Base-by-base conservation (phyloP, 805 yeast species). In the Maudiozyma bulderi region DNA sequence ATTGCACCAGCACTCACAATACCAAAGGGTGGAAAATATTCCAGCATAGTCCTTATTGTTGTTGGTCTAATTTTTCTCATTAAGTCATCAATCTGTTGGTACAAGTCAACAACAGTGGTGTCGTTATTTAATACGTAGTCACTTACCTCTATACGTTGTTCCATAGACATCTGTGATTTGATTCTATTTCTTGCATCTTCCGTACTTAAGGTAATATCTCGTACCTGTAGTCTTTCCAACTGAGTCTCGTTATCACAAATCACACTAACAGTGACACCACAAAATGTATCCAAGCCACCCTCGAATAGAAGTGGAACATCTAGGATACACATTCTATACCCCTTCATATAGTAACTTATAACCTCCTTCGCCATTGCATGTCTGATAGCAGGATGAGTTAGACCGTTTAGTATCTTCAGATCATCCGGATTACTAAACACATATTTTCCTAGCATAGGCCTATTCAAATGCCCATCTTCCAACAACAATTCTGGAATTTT, bases 241-340 rank as follows among this genome's bases (percentile, higher is more conserved):
- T 93, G 97, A 1, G 65, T 50, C 1, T 75, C 74, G 20, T 68
- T 69, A 10, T 72, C 69, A 54, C 95, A 85, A 0, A 82, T 65
- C 0, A 90, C 87, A 13, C 86, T 81, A 3, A 91, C 64, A 0
- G 82, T 76, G 8, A 71, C 61, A 0, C 93, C 95, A 62, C 98
- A 91, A 28, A 83, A 67, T 43, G 62, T 57, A 59, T 87, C 81
- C 55, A 91, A 70, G 1, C 80, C 78, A 35, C 88, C 75, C 64
- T 93, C 99, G 65, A 86, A 93, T 15, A 93, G 69, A 38, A 93
- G 69, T 1, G 99, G 99, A 2, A 95, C 91, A 60, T 93, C 99
- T 45, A 93, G 66, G 0, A 93, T 68, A 3, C 88, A 89, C 60
- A 88, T 57, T 11, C 72, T 64, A 42, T 78, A 61, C 11, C 87